Conservation (phyloP, 2,329 filamentous ascomycete species). For the Pestalotiopsis sp. region DNA sequence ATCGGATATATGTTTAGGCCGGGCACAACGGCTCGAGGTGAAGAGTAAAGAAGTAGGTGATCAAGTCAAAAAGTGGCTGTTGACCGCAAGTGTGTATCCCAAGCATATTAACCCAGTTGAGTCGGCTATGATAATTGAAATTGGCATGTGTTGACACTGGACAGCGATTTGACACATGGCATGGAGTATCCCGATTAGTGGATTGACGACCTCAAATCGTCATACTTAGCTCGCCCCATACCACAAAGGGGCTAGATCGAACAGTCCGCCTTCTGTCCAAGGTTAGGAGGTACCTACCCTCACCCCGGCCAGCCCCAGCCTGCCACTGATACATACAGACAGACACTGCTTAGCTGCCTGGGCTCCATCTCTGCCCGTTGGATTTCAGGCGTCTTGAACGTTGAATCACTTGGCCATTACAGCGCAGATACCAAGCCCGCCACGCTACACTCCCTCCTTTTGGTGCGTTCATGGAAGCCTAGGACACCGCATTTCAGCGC, state of each 20-base stretch:
- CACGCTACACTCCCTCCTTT: neutral
- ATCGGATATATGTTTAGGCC: no score
- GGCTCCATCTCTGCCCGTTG: neutral
- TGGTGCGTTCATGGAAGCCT: neutral
- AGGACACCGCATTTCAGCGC: neutral
- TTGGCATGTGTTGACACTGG: neutral
- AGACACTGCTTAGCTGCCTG: neutral
- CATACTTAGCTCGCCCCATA: slow-evolving; percentile 1
- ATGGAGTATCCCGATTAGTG: slow-evolving; percentile 1
- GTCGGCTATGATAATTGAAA: neutral
- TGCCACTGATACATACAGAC: neutral
- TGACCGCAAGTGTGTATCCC: neutral
- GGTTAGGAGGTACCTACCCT: neutral
- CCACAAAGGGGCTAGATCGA: neutral
- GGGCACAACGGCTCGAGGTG: neutral
- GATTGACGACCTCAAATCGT: slow-evolving; percentile 1
- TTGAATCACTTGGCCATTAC: neutral
- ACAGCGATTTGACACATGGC: neutral
- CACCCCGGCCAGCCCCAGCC: neutral
- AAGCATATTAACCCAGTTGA: neutral
- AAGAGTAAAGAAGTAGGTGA: neutral
- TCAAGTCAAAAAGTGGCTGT: neutral
- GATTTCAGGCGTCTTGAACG: neutral
- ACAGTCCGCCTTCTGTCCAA: neutral
- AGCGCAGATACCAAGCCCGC: neutral